Conservation (phyloP, 768 basidiomycete genomes). For the Sistotremastrum niveocremeum region DNA sequence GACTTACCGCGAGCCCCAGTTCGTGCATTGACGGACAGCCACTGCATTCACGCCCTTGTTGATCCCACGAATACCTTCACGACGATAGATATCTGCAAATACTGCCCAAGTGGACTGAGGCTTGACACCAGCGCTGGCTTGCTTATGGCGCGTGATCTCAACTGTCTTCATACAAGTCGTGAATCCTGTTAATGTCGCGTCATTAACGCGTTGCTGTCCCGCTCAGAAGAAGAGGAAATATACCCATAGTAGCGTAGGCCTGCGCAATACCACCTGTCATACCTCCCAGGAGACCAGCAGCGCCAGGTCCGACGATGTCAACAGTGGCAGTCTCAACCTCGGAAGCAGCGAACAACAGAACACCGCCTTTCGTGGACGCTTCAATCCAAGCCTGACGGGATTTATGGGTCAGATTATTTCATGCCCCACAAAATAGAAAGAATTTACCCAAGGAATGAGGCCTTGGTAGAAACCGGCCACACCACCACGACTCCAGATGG, state of each 20-base stretch:
- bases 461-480: conserved; percentile 90
- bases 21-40: conserved; percentile 83
- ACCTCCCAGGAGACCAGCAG: conserved; percentile 84
- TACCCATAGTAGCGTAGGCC: conserved; percentile 99
- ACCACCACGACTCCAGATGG: conserved; percentile 89
- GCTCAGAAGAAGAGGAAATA: conserved; percentile 14
- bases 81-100: conserved; percentile 87
- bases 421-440: background rate
- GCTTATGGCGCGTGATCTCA: conserved; percentile 93
- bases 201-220: background rate
- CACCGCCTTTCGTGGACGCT: conserved; percentile 95
- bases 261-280: conserved; percentile 97
- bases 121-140: conserved; percentile 68
- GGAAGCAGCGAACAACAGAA: conserved; percentile 89
- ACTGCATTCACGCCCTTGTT: conserved; percentile 99
- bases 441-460: conserved; percentile 89
- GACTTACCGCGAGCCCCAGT: conserved; percentile 80
- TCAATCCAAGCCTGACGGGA: conserved; percentile 88
- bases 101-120: conserved; percentile 90
- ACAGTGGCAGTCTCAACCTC: conserved; percentile 73
- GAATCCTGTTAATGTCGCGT: conserved; percentile 46
- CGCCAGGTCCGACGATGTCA: conserved; percentile 54
- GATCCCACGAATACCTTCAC: conserved; percentile 88
- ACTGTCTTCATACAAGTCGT: conserved; percentile 99
- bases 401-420: background rate